phyloP scores from a whole-genome alignment of 768 basidiomycete genomes.

The Amanita pallidorosea region DNA sequence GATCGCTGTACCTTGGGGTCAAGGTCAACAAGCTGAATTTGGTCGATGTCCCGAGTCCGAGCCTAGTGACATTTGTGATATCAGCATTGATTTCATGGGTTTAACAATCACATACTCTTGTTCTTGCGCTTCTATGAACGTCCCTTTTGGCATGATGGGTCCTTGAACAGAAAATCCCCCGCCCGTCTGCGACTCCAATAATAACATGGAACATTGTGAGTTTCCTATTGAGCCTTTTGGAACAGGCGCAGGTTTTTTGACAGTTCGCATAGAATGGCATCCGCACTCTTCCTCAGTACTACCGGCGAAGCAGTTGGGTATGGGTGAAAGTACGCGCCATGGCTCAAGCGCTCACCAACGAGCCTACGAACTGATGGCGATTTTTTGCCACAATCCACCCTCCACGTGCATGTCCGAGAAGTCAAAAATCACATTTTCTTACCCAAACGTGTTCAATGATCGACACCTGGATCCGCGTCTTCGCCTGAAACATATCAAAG shows the following conservation, averaged over 20 bases:
- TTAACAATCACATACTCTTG: constrained; percentile 38
- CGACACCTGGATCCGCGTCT: not conserved
- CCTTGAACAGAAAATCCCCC: constrained; percentile 37
- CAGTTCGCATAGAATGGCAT: constrained; percentile 55
- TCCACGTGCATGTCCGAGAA: not conserved
- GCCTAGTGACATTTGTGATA: constrained; percentile 34
- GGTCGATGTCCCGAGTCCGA: constrained; percentile 76
- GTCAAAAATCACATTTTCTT: not conserved
- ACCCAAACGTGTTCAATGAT: not conserved
- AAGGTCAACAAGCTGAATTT: constrained; percentile 86
- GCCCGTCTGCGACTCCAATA: constrained; percentile 15
- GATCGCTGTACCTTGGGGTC: constrained; percentile 58
- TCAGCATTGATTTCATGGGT: not conserved
- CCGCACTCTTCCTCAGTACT: constrained; percentile 80
- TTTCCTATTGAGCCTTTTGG: constrained; percentile 3
- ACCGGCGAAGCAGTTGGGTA: too few species aligned
- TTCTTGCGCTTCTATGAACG: constrained; percentile 80
- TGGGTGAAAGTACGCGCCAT: too few species aligned
- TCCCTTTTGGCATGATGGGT: constrained; percentile 82
- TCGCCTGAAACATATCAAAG: not conserved
- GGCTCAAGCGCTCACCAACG: too few species aligned
- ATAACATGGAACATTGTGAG: constrained; percentile 64
- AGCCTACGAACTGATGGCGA: not conserved
- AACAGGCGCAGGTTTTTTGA: not conserved
- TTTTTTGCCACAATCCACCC: not conserved